Base-by-base conservation (phyloP, 164 flowering plant genomes). In the Magnolia kwangsiensis region DNA sequence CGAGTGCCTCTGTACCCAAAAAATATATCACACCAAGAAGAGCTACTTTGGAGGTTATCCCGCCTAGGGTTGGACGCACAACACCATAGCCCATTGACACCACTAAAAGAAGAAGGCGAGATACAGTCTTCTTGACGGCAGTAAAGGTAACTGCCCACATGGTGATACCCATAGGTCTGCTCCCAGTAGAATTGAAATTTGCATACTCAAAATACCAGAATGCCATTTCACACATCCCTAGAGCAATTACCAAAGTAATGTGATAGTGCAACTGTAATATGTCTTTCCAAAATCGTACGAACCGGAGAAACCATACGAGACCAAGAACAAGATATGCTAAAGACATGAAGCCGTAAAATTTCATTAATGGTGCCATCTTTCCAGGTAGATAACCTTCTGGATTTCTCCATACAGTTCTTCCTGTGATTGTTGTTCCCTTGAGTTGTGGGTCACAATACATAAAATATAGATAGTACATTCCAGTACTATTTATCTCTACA, bases 141-240 rank as follows among this genome's bases (percentile, higher is more conserved):
- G 80, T 82, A 74, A 88, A 83, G 10, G 93, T 93, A 21, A 89
- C 96, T 19, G 98, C 95, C 93, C 96, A 92, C 55, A 88, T 58
- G 0, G 98, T 93, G 29, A 90, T 83, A 8, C 91, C 96, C 87
- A 88, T 86, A 0, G 97, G 98, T 72, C 98, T 87, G 67, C 74
- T 85, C 50, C 98, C 98, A 78, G 97, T 89, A 16, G 90, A 84
- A 80, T 92, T 91, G 49, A 94, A 87, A 76, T 91, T 90, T 50
- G 87, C 82, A 85, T 91, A 94, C 59, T 92, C 96, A 76, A 86
- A 94, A 78, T 92, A 94, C 97, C 93, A 89, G 20, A 92, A 74
- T 67, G 98, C 94, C 98, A 89, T 88, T 81, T 94, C 98, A 80
- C 89, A 88, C 98, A 94, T 94, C 45, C 98, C 97, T 21, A 94